Evolutionary conservation across 805 yeast species (phyloP).

Genomic region (Wickerhamomyces chaumierensis): DNA sequence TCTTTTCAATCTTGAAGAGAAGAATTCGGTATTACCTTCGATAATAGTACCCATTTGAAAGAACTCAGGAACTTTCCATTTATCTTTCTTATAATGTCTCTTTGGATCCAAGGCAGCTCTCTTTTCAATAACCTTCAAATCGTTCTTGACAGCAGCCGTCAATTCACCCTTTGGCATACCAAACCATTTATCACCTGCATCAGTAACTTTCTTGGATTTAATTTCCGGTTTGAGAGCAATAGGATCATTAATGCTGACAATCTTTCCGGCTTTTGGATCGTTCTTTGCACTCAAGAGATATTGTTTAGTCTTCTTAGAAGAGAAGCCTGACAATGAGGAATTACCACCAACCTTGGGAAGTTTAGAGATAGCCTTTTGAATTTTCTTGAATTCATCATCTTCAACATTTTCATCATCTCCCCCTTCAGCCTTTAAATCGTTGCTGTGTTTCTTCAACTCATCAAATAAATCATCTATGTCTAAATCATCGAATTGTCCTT

Average conservation of each 20-base stretch:
- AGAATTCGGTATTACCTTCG: conserved; percentile 74
- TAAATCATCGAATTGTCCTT: conserved; percentile 7
- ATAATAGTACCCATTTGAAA: conserved; percentile 86
- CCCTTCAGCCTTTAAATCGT: background rate
- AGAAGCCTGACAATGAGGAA: conserved; percentile 4
- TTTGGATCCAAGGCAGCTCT: conserved; percentile 92
- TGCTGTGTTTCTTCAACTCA: conserved; percentile 14
- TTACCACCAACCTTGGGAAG: conserved; percentile 28
- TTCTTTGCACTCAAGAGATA: conserved; percentile 9
- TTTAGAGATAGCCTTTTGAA: conserved; percentile 24
- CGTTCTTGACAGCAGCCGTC: conserved; percentile 64
- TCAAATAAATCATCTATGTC: conserved; percentile 25
- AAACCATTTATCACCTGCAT: conserved; percentile 65
- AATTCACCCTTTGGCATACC: conserved; percentile 66
- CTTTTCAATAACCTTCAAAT: conserved; percentile 67
- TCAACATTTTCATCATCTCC: conserved; percentile 8
- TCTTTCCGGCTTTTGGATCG: conserved; percentile 10
- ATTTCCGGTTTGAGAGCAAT: conserved; percentile 18
- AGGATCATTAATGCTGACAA: conserved; percentile 36
- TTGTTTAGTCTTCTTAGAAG: conserved; percentile 7
- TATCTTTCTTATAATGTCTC: conserved; percentile 84
- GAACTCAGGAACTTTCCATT: conserved; percentile 63
- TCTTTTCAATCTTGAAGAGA: conserved; percentile 50
- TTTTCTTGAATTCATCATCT: conserved; percentile 22
- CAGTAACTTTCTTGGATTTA: conserved; percentile 6